Percentiles rank a stretch among this genome's conserved stretches.
phyloP scores from a whole-genome alignment of 1,139 yeast species.

The Arxiozyma slooffiae region DNA sequence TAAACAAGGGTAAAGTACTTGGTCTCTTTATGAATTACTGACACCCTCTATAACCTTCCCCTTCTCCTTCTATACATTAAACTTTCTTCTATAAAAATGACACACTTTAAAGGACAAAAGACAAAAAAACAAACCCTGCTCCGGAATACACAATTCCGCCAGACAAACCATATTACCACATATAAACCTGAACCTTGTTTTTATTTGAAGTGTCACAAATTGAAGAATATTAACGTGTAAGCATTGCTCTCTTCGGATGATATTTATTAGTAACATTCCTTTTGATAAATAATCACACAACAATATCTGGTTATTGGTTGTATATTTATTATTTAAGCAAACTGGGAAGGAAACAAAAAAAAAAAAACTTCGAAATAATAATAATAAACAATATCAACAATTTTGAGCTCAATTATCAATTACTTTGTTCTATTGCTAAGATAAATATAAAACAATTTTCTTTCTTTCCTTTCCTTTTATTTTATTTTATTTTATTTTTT shows the following conservation, averaged over 20 bases:
- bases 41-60: too few relatives aligned
- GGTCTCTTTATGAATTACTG: too few relatives aligned
- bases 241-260: not conserved
- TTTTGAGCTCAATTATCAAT: not conserved
- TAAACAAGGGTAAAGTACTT: too few relatives aligned
- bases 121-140: not conserved
- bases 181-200: not conserved
- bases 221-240: not conserved
- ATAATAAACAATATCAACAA: not conserved
- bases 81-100: too few relatives aligned
- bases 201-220: not conserved
- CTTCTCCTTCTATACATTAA: too few relatives aligned
- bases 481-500: too few relatives aligned
- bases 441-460: too few relatives aligned
- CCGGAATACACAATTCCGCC: not conserved
- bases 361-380: too few relatives aligned
- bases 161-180: not conserved
- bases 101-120: too few relatives aligned
- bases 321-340: not conserved
- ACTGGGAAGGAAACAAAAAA: not conserved
- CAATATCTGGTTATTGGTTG: not conserved
- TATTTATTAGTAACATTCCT: not conserved
- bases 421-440: not conserved
- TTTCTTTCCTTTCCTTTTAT: too few relatives aligned
- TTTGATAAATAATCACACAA: not conserved